Base-by-base conservation (phyloP, 345 rosid species). In the Clarkia xantiana region DNA sequence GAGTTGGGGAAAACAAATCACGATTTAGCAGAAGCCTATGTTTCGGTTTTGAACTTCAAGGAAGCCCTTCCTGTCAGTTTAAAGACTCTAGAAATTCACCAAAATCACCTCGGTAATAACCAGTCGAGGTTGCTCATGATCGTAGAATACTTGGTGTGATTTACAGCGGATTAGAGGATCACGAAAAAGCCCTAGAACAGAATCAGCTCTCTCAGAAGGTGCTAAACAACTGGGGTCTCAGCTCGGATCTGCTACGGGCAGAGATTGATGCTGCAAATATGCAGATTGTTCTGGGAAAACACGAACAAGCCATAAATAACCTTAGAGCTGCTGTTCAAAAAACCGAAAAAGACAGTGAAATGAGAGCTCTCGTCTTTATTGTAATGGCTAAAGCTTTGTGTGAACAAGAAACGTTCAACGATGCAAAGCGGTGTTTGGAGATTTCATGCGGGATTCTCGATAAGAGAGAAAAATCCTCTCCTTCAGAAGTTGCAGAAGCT, bases 221-320 rank as follows among this genome's bases (percentile, higher is more conserved):
- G 47, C 65, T 84, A 50, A 81, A 72, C 71, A 91, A 68, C 9
- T 87, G 94, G 95, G 98, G 94, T 4, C 79, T 80, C 59, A 67
- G 59, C 54, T 60, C 78, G 3, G 96, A 84, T 61, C 62, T 91
- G 69, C 64, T 86, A 29, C 78, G 60, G 25, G 81, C 94, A 0
- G 94, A 82, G 76, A 74, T 91, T 9, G 96, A 91, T 16, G 89
- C 95, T 69, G 80, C 95, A 0, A 82, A 86, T 60, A 82, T 86
- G 87, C 81, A 82, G 66, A 77, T 91, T 43, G 98, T 90, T 2
- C 66, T 80, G 71, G 98, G 94, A 0, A 84, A 69, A 62, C 76
- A 60, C 2, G 94, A 81, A 14, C 82, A 80, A 57, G 96, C 94
- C 1, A 80, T 82, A 10, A 65, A 72, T 53, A 74, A 79, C 19